Percentiles rank a stretch among this genome's conserved stretches.
These are phyloP conservation scores for Cicer chorassanicum DNA, from an alignment of 306 rosid species.

Conservation along the genomic window DNA sequence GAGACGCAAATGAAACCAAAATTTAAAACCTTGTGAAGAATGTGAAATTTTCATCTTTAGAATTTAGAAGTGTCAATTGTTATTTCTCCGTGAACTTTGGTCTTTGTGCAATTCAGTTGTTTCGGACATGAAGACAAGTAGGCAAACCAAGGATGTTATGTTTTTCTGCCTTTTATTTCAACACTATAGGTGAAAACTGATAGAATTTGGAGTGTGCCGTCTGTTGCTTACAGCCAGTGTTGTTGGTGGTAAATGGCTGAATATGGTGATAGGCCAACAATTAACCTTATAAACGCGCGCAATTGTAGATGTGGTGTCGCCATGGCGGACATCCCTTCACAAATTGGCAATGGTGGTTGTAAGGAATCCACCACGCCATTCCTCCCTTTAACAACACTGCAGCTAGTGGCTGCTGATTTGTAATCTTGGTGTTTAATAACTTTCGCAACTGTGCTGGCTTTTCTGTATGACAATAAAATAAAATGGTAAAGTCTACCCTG, in stretches of 20 bases:
- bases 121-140: not conserved
- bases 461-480: not conserved
- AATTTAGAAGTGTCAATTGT: not conserved
- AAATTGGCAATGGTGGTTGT: no score
- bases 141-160: not conserved
- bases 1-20: not conserved
- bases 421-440: not conserved
- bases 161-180: not conserved
- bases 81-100: not conserved
- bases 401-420: slow-evolving; percentile 15
- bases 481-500: slow-evolving; percentile 14
- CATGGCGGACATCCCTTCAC: no score
- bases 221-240: no score
- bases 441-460: not conserved
- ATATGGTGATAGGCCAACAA: no score
- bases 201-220: slow-evolving; percentile 4
- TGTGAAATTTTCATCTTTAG: not conserved
- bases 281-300: no score
- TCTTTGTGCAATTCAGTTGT: not conserved
- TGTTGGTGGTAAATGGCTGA: no score
- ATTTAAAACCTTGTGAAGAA: not conserved
- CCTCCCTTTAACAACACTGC: no score
- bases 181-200: not conserved
- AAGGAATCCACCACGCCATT: no score
- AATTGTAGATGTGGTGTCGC: no score